Base-by-base conservation (phyloP, 176 grass and related monocot genomes). In the Eragrostis nindensis region DNA sequence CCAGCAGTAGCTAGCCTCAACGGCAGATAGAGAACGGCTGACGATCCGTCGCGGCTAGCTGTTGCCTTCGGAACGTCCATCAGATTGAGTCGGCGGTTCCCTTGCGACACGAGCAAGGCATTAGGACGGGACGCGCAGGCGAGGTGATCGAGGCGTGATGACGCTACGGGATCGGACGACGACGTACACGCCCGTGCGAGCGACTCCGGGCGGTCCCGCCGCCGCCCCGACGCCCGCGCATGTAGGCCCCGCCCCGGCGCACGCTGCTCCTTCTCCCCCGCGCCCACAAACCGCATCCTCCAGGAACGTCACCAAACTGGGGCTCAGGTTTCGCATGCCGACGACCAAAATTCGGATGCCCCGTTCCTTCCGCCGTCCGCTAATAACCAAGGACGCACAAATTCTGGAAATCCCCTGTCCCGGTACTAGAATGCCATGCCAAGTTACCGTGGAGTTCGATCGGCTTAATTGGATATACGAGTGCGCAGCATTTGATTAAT, bases 141-240 rank as follows among this genome's bases (percentile, higher is more conserved):
- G 32, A 36, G 32, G 32, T 36, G 32, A 36, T n/a, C n/a, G n/a
- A n/a, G n/a, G n/a, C 2, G 32, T 36, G 32, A 36, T 36, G 12
- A 43, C 27, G 6, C 11, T 24, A 50, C 1, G 30, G 18, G 70
- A 49, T 36, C 15, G 32, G 11, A 27, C 5, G 2, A 22, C 3
- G 14, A 14, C 4, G 48, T 55, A 16, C 53, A 47, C 36, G 59
- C 46, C 42, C 15, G 40, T 55, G 24, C 15, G 12, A 19, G 39
- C 55, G 55, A 6, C 44, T 2, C 56, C 29, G 15, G 57, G 32
- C 56, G 84, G 77, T n/a, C n/a, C n/a, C 84, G 29, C 2, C 62
- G 81, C 36, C 32, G 43, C 69, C 86, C 81, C 76, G 84, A 75
- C 87, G 24, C 63, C 81, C 53, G 62, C 44, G 5, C 87, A 89